Evolutionary conservation across 768 basidiomycete genomes (phyloP), one percentile per base, ranked within the genome.

Genomic region (Trametes cubensis): DNA sequence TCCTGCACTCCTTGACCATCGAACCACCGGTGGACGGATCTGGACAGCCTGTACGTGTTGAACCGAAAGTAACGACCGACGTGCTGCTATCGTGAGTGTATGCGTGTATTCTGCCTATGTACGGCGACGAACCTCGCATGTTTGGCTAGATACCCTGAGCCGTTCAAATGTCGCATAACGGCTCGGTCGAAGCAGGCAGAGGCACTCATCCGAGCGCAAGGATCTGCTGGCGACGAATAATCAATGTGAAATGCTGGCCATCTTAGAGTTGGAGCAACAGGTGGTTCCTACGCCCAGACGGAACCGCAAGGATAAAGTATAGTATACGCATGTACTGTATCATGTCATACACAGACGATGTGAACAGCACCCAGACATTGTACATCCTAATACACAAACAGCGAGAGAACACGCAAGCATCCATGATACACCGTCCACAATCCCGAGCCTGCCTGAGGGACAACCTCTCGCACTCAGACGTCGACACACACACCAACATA

Each of bases 121-220:
- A 38, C 6, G 11, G n/a, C n/a, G 14, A 11, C 0, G 34, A 14
- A 45, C n/a, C 49, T 5, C 28, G 26, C 34, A 5, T 7, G 30
- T 4, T 34, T 15, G 26, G 11, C 5, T 11, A 68, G 67, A 23
- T 60, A 66, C 44, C 62, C 71, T 15, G 64, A 61, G 25, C 54
- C 63, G 23, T 72, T 72, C 57, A 58, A 51, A 11, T 72, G 71
- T 50, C 21, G 25, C 15, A 72, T 72, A 45, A 60, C 55, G 28
- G 65, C 71, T 18, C 63, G 71, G 5, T 66, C 62, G 21, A 25
- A 48, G 14, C 49, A 28, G 4, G 50, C 60, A 23, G 53, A 58
- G 46, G 49, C 53, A 21, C 52, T 72, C 34, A 60, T 72, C 38
- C 34, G 48, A 5, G 13, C 58, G 3, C 30, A 53, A 15, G 18